These are phyloP conservation scores for Endogone sp. DNA, from an alignment of 192 early-diverging fungal species.

Conservation along the genomic window DNA sequence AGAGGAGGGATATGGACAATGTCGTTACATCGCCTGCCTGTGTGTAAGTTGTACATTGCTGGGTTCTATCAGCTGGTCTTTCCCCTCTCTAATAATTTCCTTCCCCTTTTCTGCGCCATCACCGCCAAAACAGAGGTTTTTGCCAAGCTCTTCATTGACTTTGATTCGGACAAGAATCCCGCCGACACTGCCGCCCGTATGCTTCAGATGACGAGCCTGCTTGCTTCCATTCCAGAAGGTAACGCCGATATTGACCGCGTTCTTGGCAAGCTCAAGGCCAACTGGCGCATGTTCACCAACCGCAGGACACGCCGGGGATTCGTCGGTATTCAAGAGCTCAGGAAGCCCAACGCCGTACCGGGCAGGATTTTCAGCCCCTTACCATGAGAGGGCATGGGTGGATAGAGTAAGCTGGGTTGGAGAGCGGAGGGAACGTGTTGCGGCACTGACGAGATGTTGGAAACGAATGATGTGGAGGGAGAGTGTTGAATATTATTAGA, in stretches of 20 bases:
- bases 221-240: slow-evolving; percentile 49
- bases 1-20: background rate
- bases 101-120: no score
- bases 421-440: no score
- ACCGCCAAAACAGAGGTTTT: slow-evolving; percentile 46
- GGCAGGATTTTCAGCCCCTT: slow-evolving; percentile 11
- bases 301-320: slow-evolving; percentile 51
- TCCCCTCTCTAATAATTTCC: no score
- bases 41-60: no score
- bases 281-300: slow-evolving; percentile 54
- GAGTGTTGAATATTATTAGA: no score
- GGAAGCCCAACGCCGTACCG: background rate
- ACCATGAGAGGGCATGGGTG: slow-evolving; percentile 1
- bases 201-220: slow-evolving; percentile 67
- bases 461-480: no score
- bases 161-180: slow-evolving; percentile 59
- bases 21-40: no score
- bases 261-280: slow-evolving; percentile 44
- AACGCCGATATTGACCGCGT: slow-evolving; percentile 49
- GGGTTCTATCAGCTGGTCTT: no score
- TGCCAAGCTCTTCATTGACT: slow-evolving; percentile 56
- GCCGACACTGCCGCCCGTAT: slow-evolving; percentile 62
- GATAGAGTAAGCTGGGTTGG: no score
- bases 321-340: slow-evolving; percentile 33
- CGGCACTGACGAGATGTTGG: no score